Conservation (phyloP, 1,139 yeast genomes). For the Yamadazyma jaroonii region DNA sequence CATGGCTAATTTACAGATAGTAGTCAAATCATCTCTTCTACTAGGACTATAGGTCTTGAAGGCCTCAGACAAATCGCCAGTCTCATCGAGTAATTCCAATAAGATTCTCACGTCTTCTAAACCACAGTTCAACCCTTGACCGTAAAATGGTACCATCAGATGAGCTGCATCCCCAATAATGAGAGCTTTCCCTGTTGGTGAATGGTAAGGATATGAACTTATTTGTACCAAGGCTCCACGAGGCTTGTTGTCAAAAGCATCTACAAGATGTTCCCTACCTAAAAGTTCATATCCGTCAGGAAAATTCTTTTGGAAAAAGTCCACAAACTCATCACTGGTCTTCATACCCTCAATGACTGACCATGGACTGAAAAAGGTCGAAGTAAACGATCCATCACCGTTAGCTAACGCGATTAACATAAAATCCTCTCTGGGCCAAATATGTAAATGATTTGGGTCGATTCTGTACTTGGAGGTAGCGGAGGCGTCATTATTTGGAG, state of each 20-base stretch:
- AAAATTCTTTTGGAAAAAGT: slow-evolving; percentile 61
- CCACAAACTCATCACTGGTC: slow-evolving; percentile 39
- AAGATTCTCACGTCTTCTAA: slow-evolving; percentile 82
- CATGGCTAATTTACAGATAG: slow-evolving; percentile 77
- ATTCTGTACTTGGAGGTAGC: slow-evolving; percentile 39
- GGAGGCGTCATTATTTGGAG: slow-evolving; percentile 36
- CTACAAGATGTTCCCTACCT: slow-evolving; percentile 53
- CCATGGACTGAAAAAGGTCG: slow-evolving; percentile 88
- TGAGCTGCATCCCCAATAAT: slow-evolving; percentile 94
- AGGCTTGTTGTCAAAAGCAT: slow-evolving; percentile 61
- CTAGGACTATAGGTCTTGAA: slow-evolving; percentile 54
- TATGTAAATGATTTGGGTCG: slow-evolving; percentile 78
- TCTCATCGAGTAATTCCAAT: slow-evolving; percentile 50
- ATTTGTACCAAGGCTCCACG: slow-evolving; percentile 74
- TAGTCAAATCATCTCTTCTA: slow-evolving; percentile 65
- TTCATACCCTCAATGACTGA: slow-evolving; percentile 52
- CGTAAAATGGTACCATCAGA: slow-evolving; percentile 95
- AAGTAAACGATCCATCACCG: slow-evolving; percentile 80
- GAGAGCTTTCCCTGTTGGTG: slow-evolving; percentile 57
- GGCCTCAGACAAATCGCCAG: slow-evolving; percentile 45
- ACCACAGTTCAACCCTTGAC: slow-evolving; percentile 97
- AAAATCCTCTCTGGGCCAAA: slow-evolving; percentile 86
- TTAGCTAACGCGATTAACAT: slow-evolving; percentile 93
- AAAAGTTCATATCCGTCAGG: slow-evolving; percentile 72
- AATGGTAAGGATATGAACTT: slow-evolving; percentile 67